A percentile compares a stretch with the other conserved stretches of the same genome.
Conservation (phyloP, 345 rosid genomes). For the Corchorus capsularis region DNA sequence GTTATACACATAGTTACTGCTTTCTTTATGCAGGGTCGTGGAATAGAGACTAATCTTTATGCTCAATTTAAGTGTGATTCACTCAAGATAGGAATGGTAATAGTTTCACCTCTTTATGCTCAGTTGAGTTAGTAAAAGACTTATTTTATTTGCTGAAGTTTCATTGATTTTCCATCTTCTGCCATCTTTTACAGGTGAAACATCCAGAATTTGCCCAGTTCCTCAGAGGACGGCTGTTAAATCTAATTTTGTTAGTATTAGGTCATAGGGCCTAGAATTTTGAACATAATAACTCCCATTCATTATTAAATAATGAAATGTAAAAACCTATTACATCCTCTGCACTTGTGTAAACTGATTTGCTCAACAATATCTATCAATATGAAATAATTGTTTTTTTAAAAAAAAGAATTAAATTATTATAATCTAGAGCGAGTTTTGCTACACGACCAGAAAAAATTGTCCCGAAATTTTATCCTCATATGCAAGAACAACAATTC, state of each 20-base stretch:
- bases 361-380: too few species aligned
- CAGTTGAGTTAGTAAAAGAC: neutral
- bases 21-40: constrained; percentile 75
- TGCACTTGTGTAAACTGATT: too few species aligned
- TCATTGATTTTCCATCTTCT: neutral
- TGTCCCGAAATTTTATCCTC: too few species aligned
- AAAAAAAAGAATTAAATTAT: too few species aligned
- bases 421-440: too few species aligned
- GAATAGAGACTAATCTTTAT: constrained; percentile 96
- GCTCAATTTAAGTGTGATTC: constrained; percentile 97
- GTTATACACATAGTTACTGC: constrained; percentile 4
- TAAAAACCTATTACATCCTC: constrained; percentile 7
- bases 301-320: neutral
- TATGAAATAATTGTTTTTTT: too few species aligned
- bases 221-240: constrained; percentile 86
- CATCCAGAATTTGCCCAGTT: constrained; percentile 98
- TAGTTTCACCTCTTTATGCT: neutral
- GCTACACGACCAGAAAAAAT: too few species aligned
- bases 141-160: constrained; percentile 1
- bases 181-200: constrained; percentile 65
- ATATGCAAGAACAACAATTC: too few species aligned
- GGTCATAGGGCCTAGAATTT: neutral
- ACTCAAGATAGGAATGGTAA: constrained; percentile 96
- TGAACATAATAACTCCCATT: neutral
- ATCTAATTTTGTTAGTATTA: neutral